Evolutionary conservation across 352 stramenopile species (phyloP).

Genomic region (Peronosclerospora sorghi): DNA sequence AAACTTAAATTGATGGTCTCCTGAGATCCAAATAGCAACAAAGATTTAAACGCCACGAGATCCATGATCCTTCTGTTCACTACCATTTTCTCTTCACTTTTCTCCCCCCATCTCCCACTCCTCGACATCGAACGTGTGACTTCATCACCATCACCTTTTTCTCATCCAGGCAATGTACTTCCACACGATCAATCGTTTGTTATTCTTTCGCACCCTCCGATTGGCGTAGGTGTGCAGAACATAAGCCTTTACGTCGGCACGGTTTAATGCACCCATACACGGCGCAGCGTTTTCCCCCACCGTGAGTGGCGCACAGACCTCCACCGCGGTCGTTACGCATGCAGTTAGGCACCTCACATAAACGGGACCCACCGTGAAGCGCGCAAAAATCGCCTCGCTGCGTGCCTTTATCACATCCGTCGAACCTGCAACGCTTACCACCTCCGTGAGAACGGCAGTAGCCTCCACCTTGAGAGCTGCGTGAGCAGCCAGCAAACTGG

Average conservation of each 20-base stretch:
- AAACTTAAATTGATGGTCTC: background rate
- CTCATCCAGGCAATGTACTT: constrained; percentile 10
- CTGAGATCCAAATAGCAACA: no score
- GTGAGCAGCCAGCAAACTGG: constrained; percentile 48
- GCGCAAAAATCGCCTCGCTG: constrained; percentile 82
- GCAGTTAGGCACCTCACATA: constrained; percentile 73
- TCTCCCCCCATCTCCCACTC: no score
- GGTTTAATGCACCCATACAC: constrained; percentile 58
- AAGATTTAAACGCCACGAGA: no score
- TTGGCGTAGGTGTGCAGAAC: constrained; percentile 59
- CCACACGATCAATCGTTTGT: constrained; percentile 16
- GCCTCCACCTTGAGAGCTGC: constrained; percentile 66
- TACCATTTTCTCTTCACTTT: background rate
- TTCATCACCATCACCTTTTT: constrained; percentile 5
- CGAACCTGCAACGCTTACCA: constrained; percentile 77
- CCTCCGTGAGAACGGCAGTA: constrained; percentile 80
- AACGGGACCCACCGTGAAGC: constrained; percentile 70
- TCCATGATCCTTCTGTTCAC: no score
- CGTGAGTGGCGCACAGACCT: constrained; percentile 58
- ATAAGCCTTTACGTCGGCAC: constrained; percentile 73
- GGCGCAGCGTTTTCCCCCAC: constrained; percentile 73
- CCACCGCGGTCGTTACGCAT: constrained; percentile 79
- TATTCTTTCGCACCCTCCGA: constrained; percentile 11
- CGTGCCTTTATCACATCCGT: constrained; percentile 79
- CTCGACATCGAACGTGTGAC: background rate